These are phyloP conservation scores for Pyricularia sp. DNA, from an alignment of 2,329 filamentous ascomycete genomes.

Conservation along the genomic window DNA sequence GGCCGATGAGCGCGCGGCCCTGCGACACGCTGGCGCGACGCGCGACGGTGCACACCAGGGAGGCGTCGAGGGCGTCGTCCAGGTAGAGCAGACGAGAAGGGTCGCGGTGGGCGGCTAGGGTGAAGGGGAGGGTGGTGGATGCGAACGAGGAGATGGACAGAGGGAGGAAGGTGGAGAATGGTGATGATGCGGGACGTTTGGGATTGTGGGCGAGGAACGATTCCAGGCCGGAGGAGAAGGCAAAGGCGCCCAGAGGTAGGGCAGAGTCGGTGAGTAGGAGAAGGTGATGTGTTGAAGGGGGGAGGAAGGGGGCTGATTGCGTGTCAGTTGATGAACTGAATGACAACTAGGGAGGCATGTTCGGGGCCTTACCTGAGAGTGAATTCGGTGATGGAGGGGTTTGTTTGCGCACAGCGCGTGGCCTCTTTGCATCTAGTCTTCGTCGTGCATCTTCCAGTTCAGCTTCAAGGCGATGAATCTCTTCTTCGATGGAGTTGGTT, in stretches of 20 bases:
- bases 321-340: neutral
- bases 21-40: constrained; percentile 63
- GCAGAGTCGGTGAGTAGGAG: constrained; percentile 71
- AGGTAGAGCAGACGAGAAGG: constrained; percentile 36
- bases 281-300: constrained; percentile 46
- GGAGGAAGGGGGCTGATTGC: constrained; percentile 5
- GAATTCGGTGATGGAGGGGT: neutral
- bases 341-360: too few species aligned
- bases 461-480: constrained; percentile 30
- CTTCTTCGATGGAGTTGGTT: neutral
- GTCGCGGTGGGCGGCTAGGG: constrained; percentile 50
- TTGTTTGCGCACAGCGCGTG: neutral
- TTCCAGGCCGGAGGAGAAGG: constrained; percentile 72
- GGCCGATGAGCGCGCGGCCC: constrained; percentile 57
- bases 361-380: neutral
- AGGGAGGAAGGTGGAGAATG: constrained; percentile 53
- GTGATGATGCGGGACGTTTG: constrained; percentile 8
- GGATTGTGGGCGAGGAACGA: constrained; percentile 59
- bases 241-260: constrained; percentile 73
- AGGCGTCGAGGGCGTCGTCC: constrained; percentile 66
- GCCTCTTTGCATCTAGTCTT: constrained; percentile 14
- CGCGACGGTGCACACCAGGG: constrained; percentile 66
- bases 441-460: constrained; percentile 29
- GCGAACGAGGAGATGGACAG: constrained; percentile 60
- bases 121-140: constrained; percentile 60